These are phyloP conservation scores for Fusarium oligoseptatum DNA, from an alignment of 2,329 filamentous ascomycete species.

Conservation along the genomic window DNA sequence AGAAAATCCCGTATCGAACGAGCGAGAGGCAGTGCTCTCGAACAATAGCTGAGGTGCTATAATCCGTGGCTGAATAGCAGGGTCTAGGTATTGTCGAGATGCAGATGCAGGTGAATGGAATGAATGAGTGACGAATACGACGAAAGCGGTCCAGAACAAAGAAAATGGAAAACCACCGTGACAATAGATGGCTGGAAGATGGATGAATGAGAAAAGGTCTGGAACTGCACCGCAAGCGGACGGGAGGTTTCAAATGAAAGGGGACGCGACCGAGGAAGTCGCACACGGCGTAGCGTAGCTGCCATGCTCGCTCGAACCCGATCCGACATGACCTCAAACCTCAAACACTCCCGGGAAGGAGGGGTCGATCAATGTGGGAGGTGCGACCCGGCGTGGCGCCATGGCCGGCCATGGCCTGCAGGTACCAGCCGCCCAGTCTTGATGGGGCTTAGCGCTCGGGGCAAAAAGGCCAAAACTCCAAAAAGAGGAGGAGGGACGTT, in stretches of 20 bases:
- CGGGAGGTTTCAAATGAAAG: conserved; percentile 42
- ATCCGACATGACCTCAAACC: conserved; percentile 30
- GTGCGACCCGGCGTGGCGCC: conserved; percentile 36
- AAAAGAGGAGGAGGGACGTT: conserved; percentile 11
- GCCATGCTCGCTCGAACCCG: conserved; percentile 16
- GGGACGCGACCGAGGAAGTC: conserved; percentile 23
- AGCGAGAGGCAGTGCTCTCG: not conserved
- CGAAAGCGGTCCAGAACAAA: conserved; percentile 28
- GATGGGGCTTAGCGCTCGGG: conserved; percentile 25
- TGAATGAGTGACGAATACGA: conserved; percentile 41
- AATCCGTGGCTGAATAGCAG: conserved; percentile 21
- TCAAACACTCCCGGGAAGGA: conserved; percentile 14
- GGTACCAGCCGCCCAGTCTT: conserved; percentile 40
- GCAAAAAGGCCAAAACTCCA: conserved; percentile 2
- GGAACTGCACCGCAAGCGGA: conserved; percentile 29
- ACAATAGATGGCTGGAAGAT: conserved; percentile 37
- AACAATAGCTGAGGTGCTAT: conserved; percentile 19
- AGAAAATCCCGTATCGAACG: not conserved
- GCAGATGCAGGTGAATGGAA: conserved; percentile 28
- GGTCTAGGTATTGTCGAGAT: conserved; percentile 33
- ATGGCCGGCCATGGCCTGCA: conserved; percentile 26
- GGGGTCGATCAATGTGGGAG: conserved; percentile 33
- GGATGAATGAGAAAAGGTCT: conserved; percentile 31
- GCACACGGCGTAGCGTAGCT: conserved; percentile 14
- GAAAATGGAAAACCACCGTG: conserved; percentile 21